Base-by-base conservation (phyloP, 208 protist species). In the Wallacemonas rigidus region DNA sequence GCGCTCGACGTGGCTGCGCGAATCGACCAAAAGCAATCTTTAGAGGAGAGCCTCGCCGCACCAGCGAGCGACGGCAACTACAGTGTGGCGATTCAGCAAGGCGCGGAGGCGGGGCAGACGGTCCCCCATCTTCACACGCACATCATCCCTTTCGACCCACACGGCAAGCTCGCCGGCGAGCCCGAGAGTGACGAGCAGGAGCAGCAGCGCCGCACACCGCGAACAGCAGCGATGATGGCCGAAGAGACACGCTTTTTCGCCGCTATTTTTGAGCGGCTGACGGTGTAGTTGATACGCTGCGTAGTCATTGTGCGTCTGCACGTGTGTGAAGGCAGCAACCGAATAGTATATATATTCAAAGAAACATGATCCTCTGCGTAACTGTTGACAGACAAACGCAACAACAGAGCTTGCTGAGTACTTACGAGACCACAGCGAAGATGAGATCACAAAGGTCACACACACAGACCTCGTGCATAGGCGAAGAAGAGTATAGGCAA, bases 51-150 rank as follows among this genome's bases (percentile, higher is more conserved):
- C 15, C 50, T 62, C 1, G 17, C 56, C 8, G 56, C 56, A 35
- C 56, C 56, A 36, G 36, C 56, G 17, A 64, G 56, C 45, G 39
- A 67, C 26, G 71, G 75, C 6, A 82, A 81, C 61, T 96, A 89
- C 77, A 90, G 82, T 75, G 75, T 96, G 48, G 88, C 89, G 36
- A 79, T 96, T 6, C 91, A 96, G 77, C 87, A 93, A 43, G 91
- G 91, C 12, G 58, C 55, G 8, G 54, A 84, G 26, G 87, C 91
- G 0, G 91, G 91, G 15, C 91, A 96, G 72, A 96, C 91, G 17
- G 89, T 96, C 2, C 74, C 81, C 2, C 91, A 96, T 72, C 74
- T 93, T 12, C 91, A 96, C 71, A 86, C 86, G 39, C 91, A 96
- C 69, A 69, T 96, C 41, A 96, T 96, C 58, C 91, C 91, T 0